phyloP scores from a whole-genome alignment of 1,139 yeast species.

The Hyphopichia burtonii region DNA sequence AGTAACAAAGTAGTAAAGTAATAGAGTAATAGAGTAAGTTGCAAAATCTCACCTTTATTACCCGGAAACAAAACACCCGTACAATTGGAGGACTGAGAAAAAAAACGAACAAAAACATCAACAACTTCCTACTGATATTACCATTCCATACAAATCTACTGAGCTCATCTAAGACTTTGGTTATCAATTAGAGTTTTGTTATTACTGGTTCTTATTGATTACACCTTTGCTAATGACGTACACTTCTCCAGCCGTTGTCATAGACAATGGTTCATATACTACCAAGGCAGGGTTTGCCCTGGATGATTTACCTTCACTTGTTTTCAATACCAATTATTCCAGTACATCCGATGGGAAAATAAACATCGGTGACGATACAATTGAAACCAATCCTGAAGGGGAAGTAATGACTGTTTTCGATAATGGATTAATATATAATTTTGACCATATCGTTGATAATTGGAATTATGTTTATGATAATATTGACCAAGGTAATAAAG shows the following conservation, averaged over 20 bases:
- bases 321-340: constrained; percentile 57
- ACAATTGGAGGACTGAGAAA: not conserved
- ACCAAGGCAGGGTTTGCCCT: constrained; percentile 73
- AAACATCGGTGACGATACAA: constrained; percentile 52
- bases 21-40: not conserved
- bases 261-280: constrained; percentile 64
- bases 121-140: not conserved
- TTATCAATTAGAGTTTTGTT: too few relatives aligned
- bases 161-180: too few relatives aligned
- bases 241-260: constrained; percentile 58
- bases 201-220: too few relatives aligned
- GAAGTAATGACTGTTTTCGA: constrained; percentile 65
- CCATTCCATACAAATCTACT: too few relatives aligned
- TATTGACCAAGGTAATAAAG: constrained; percentile 41
- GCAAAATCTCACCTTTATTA: not conserved
- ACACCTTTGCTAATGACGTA: constrained; percentile 21
- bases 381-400: constrained; percentile 38
- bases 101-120: not conserved
- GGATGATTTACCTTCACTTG: constrained; percentile 60
- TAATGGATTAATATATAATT: constrained; percentile 65
- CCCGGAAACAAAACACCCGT: not conserved
- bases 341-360: constrained; percentile 27
- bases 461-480: constrained; percentile 59
- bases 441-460: constrained; percentile 57
- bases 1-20: too few relatives aligned